Percentiles rank a stretch among this genome's conserved stretches.
phyloP scores from a whole-genome alignment of 441 rosid species.

The Codiaeum variegatum region DNA sequence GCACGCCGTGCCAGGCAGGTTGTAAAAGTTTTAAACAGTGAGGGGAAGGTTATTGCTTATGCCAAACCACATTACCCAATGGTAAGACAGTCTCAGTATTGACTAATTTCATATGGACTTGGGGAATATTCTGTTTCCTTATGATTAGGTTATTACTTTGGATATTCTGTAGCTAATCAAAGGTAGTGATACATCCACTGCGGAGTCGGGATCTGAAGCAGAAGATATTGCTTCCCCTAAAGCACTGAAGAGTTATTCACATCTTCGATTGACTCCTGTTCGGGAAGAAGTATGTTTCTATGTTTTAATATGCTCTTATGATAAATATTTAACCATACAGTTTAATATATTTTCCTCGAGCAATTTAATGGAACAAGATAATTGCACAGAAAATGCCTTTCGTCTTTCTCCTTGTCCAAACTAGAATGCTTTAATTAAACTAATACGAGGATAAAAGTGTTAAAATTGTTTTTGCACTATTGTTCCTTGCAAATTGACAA shows the following conservation, averaged over 20 bases:
- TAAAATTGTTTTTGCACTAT: not conserved
- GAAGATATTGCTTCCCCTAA: constrained; percentile 93
- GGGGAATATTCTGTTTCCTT: not conserved
- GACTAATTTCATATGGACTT: constrained; percentile 13
- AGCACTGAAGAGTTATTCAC: constrained; percentile 79
- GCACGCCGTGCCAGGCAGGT: constrained; percentile 74
- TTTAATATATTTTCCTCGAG: not conserved
- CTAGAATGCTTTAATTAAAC: not conserved
- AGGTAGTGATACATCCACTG: constrained; percentile 95
- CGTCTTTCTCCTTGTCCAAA: not conserved
- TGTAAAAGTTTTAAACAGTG: constrained; percentile 83
- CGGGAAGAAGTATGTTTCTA: constrained; percentile 79
- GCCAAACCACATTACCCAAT: constrained; percentile 73
- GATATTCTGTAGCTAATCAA: constrained; percentile 45
- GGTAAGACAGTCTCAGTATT: constrained; percentile 40
- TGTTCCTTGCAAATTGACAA: not conserved
- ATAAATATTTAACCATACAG: not conserved
- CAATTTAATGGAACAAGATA: not conserved
- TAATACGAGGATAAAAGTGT: not conserved
- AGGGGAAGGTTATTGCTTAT: constrained; percentile 87
- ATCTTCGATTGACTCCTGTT: constrained; percentile 93
- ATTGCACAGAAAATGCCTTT: not conserved
- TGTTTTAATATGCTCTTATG: not conserved
- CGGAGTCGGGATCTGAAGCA: constrained; percentile 98
- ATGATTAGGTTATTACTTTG: not conserved